A percentile compares a stretch with the other conserved stretches of the same genome.
Conservation (phyloP, 177 flowering plant genomes). For the Vitis hybrid region DNA sequence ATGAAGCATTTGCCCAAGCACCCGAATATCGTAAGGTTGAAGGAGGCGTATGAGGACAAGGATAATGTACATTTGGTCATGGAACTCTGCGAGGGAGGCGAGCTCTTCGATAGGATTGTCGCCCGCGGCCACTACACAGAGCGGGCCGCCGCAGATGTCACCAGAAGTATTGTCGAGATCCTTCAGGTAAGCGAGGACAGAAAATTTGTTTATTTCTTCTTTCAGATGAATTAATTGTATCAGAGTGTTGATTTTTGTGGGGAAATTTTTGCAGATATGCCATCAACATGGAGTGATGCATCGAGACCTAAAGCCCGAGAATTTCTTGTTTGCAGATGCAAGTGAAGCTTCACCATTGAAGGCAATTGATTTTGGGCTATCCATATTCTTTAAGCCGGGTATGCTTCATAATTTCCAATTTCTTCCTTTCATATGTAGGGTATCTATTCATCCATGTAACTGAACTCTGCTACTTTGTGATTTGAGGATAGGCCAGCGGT, state of each 20-base stretch:
- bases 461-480: background rate
- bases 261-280: constrained; percentile 40
- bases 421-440: no score
- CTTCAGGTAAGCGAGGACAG: constrained; percentile 42
- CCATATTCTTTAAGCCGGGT: constrained; percentile 64
- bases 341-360: constrained; percentile 41
- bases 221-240: no score
- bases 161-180: constrained; percentile 62
- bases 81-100: constrained; percentile 91
- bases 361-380: constrained; percentile 75
- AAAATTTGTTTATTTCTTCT: background rate
- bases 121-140: constrained; percentile 77
- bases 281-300: constrained; percentile 73
- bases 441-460: background rate
- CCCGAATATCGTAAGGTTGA: constrained; percentile 59
- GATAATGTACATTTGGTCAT: constrained; percentile 69
- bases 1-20: constrained; percentile 74
- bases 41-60: constrained; percentile 70
- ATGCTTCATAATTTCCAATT: background rate
- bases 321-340: constrained; percentile 49
- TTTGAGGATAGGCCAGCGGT: constrained; percentile 46
- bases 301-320: constrained; percentile 70
- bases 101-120: constrained; percentile 84
- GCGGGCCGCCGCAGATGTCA: constrained; percentile 61
- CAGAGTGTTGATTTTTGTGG: no score